phyloP scores from a whole-genome alignment of 2,329 filamentous ascomycete species.

The Ceratocystis ficicola region DNA sequence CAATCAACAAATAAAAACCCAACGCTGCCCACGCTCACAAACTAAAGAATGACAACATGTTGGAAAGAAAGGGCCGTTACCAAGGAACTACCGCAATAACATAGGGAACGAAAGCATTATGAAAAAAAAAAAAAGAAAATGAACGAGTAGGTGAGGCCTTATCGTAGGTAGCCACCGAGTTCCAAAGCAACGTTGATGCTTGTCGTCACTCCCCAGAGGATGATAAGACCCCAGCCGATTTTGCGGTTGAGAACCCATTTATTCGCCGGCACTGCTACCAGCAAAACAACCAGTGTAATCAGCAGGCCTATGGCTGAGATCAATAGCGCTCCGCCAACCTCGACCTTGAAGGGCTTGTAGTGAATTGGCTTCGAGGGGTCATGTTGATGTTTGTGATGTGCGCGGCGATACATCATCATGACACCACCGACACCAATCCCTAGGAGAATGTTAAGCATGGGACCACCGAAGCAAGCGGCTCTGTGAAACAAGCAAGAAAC shows the following conservation, averaged over 20 bases:
- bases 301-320: conserved; percentile 77
- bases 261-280: conserved; percentile 73
- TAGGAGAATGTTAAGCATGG: conserved; percentile 92
- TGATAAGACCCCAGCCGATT: conserved; percentile 71
- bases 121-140: neutral
- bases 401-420: conserved; percentile 68
- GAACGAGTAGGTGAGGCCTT: conserved; percentile 29
- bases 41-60: neutral
- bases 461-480: conserved; percentile 93
- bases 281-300: conserved; percentile 61
- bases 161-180: conserved; percentile 39
- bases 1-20: neutral
- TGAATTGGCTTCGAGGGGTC: conserved; percentile 46
- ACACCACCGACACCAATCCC: conserved; percentile 86
- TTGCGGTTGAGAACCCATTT: conserved; percentile 71
- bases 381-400: conserved; percentile 55
- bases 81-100: neutral
- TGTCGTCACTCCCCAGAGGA: conserved; percentile 70
- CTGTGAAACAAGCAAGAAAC: conserved; percentile 28
- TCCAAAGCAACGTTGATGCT: conserved; percentile 72
- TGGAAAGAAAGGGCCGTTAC: neutral
- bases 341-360: conserved; percentile 69
- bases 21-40: conserved; percentile 1
- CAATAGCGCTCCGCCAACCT: conserved; percentile 72
- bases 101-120: neutral